These are phyloP conservation scores for Tricholoma bakamatsutake DNA, from an alignment of 768 basidiomycete genomes.

Conservation along the genomic window DNA sequence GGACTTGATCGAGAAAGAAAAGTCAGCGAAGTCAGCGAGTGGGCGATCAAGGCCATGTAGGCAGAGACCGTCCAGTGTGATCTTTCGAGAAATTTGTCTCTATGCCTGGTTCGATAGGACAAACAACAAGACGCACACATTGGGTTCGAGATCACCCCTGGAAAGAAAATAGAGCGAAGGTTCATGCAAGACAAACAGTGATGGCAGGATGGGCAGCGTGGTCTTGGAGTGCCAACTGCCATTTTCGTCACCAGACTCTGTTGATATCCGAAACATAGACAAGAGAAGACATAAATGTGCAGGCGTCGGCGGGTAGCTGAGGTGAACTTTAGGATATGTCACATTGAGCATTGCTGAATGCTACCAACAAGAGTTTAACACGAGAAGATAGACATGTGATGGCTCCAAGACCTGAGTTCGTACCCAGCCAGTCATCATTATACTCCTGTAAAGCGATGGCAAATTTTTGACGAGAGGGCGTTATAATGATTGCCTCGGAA, in stretches of 20 bases:
- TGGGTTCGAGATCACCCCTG: not conserved
- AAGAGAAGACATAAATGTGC: constrained; percentile 50
- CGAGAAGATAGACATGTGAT: constrained; percentile 32
- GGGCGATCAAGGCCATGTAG: constrained; percentile 17
- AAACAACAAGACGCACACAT: not conserved
- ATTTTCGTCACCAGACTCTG: constrained; percentile 15
- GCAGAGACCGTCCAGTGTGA: constrained; percentile 21
- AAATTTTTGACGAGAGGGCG: constrained; percentile 46
- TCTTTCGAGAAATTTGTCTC: not conserved
- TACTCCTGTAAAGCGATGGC: constrained; percentile 35
- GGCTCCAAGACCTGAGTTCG: constrained; percentile 33
- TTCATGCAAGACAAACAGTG: constrained; percentile 56
- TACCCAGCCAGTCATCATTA: constrained; percentile 52
- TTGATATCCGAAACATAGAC: constrained; percentile 37
- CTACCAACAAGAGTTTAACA: constrained; percentile 52
- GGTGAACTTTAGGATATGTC: constrained; percentile 8
- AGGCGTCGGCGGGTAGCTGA: constrained; percentile 60
- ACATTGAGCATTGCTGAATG: constrained; percentile 3
- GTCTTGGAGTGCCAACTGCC: constrained; percentile 19
- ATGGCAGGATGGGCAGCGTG: constrained; percentile 30
- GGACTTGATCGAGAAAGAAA: constrained; percentile 5
- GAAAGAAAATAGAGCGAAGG: constrained; percentile 47
- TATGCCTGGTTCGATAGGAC: not conserved
- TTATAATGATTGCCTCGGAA: constrained; percentile 38
- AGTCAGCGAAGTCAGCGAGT: constrained; percentile 16